These are phyloP conservation scores for Phyllosticta citriasiana DNA, from an alignment of 2,329 filamentous ascomycete species.

Conservation along the genomic window DNA sequence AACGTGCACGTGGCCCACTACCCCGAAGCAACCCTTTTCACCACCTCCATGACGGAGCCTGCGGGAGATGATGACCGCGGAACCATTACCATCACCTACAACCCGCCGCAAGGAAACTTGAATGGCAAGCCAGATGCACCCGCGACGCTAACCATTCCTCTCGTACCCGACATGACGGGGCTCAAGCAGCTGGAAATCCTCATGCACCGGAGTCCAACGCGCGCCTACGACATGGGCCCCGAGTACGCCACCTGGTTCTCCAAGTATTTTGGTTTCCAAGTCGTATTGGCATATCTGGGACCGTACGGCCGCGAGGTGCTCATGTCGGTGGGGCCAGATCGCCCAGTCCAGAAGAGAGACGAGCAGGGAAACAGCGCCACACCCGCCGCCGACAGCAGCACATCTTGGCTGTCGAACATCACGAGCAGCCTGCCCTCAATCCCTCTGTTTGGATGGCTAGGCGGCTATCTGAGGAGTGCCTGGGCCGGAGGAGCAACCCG, in stretches of 20 bases:
- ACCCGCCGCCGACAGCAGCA: conserved; percentile 3
- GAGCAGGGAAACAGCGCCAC: not conserved
- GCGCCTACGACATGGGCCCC: conserved; percentile 33
- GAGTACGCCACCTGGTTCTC: conserved; percentile 36
- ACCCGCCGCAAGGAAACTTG: conserved; percentile 20
- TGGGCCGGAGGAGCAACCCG: not conserved
- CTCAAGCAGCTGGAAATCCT: conserved; percentile 29
- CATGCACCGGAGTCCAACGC: conserved; percentile 35
- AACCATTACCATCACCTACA: conserved; percentile 29
- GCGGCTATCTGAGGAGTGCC: not conserved
- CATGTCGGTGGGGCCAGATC: conserved; percentile 21
- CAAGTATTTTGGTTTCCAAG: conserved; percentile 33
- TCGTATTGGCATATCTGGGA: conserved; percentile 35
- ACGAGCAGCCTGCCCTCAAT: conserved; percentile 15
- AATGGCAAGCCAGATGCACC: conserved; percentile 15
- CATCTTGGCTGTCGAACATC: conserved; percentile 25
- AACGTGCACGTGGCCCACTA: conserved; percentile 28
- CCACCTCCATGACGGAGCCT: conserved; percentile 20
- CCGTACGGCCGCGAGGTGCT: conserved; percentile 31
- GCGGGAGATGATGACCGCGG: conserved; percentile 17
- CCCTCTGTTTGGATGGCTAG: not conserved
- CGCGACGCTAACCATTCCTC: conserved; percentile 28
- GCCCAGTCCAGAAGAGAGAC: conserved; percentile 8
- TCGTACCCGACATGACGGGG: conserved; percentile 26
- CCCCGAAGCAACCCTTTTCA: conserved; percentile 8